Base-by-base conservation (phyloP, 805 yeast genomes). In the Starmerella potacharoeniae region DNA sequence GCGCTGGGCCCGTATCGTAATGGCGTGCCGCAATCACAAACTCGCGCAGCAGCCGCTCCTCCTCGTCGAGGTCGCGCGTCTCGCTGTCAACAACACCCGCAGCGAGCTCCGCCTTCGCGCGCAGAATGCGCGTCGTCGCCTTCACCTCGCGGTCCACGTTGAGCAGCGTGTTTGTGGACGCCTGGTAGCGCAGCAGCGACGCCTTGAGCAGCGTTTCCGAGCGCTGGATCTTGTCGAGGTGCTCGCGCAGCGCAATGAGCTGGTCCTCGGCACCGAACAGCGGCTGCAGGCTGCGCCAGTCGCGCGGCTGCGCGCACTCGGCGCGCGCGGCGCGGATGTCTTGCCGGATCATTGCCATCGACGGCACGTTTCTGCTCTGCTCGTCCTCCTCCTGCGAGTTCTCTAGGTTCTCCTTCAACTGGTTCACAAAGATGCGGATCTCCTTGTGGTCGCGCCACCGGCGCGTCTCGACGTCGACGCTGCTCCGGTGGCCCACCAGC, bases 11-110 rank as follows among this genome's bases (percentile, higher is more conserved):
- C 28, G 17, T 4, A 2, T 31, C 37, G 37, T 30, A n/a, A 8
- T 44, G 48, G 22, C 49, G 47, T 7, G 55, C 56, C 29, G 51
- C 29, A 5, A 8, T 10, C 10, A 58, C 43, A 30, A 58, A 51
- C 35, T 52, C 53, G 9, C 40, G 29, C 9, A 58, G 48, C 29
- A 42, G 40, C 28, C 28, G 42, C 43, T 54, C 56, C n/a, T 58
- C 56, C 14, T 51, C 56, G 6, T 34, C 49, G 5, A 56, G 41
- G 36, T 52, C 47, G 29, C 49, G 52, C 28, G 16, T 11, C 34
- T 10, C 16, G 3, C 10, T 9, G 11, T 30, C 29, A 34, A 29
- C 34, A 5, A 34, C 5, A 2, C 17, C 30, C 11, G 41, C 9
- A 10, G 30, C 33, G 31, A 29, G 34, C 29, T 11, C 47, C 10